Percentiles rank a stretch among this genome's conserved stretches.
These are phyloP conservation scores for Trametes cinnabarina DNA, from an alignment of 768 basidiomycete genomes.

Conservation along the genomic window DNA sequence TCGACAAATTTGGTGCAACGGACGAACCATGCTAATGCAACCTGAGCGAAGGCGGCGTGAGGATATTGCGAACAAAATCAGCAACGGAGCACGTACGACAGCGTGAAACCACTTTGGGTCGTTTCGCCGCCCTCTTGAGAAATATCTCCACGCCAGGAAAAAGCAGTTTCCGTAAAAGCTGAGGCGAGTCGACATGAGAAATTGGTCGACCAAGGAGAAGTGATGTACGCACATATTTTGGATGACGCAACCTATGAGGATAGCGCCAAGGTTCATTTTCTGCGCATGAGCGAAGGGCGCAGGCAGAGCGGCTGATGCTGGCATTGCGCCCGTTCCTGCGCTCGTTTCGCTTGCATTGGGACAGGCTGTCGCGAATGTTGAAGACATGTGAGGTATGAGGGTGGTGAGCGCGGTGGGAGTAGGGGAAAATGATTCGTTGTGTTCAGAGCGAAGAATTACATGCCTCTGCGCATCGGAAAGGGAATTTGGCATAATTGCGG, in stretches of 20 bases:
- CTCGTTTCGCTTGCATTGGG: background rate
- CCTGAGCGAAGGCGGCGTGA: background rate
- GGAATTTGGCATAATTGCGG: background rate
- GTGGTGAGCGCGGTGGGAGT: background rate
- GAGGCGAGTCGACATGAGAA: background rate
- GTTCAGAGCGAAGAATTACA: background rate
- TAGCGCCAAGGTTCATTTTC: background rate
- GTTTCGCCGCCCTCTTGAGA: background rate
- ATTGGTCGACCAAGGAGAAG: background rate
- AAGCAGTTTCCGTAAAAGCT: slow-evolving; percentile 2
- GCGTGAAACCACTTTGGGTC: background rate
- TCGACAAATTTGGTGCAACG: background rate
- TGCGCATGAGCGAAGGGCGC: background rate
- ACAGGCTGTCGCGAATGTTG: background rate
- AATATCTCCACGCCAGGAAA: background rate
- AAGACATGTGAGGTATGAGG: background rate
- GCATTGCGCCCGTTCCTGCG: background rate
- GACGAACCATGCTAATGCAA: background rate
- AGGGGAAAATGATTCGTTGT: background rate
- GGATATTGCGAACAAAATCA: background rate
- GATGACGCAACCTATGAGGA: background rate
- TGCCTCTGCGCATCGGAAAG: background rate
- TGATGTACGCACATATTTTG: background rate
- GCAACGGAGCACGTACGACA: background rate
- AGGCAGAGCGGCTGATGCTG: background rate